Percentiles rank a stretch among this genome's conserved stretches.
These are phyloP conservation scores for Fraxinus angustifolia DNA, from an alignment of 305 asterid genomes.

Conservation along the genomic window DNA sequence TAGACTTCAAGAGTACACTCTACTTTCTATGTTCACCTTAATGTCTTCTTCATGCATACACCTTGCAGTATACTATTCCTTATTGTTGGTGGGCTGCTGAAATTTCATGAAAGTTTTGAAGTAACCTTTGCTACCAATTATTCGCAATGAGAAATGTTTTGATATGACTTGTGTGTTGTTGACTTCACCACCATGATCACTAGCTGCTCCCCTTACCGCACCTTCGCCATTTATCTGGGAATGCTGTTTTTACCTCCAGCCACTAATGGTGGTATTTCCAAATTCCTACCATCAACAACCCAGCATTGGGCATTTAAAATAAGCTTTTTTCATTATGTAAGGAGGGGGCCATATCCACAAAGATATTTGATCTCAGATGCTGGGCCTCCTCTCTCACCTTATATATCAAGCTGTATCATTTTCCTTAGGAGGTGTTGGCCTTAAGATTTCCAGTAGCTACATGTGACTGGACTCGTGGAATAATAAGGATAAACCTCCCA, in stretches of 20 bases:
- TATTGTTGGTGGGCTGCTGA: neutral
- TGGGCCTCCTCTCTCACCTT: neutral
- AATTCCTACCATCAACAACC: neutral
- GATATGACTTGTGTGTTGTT: neutral
- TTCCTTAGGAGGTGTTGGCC: neutral
- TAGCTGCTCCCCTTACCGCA: neutral
- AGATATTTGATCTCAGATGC: neutral
- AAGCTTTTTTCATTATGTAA: neutral
- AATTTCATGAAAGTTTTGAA: neutral
- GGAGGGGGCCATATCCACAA: neutral
- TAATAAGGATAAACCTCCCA: conserved; percentile 6
- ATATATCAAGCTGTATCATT: neutral
- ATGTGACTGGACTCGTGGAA: conserved; percentile 5
- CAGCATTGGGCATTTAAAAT: neutral
- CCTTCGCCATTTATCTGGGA: neutral
- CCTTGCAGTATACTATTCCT: neutral
- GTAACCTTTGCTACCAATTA: neutral
- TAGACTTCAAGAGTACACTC: neutral
- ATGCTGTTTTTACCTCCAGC: neutral
- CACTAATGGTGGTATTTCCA: neutral
- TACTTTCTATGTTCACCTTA: neutral
- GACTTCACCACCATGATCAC: conserved; percentile 13
- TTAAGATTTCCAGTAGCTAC: neutral
- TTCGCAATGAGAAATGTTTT: conserved; percentile 5
- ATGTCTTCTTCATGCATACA: neutral